Conservation (phyloP, 2,329 filamentous ascomycete genomes). For the Venturia effusa region DNA sequence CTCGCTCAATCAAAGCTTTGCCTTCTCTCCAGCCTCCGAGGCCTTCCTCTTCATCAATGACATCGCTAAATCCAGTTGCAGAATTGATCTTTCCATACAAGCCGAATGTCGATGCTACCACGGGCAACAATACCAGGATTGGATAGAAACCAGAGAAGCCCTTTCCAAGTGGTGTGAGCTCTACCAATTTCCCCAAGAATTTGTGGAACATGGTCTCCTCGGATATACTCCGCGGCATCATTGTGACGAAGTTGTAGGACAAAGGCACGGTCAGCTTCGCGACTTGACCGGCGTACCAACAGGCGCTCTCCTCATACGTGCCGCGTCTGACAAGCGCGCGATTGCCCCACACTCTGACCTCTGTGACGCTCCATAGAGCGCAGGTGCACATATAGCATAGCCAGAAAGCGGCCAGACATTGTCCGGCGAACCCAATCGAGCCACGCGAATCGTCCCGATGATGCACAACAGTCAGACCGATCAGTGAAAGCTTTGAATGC, state of each 20-base stretch:
- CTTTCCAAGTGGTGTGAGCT: slow-evolving; percentile 68
- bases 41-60: slow-evolving; percentile 64
- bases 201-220: slow-evolving; percentile 71
- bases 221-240: slow-evolving; percentile 64
- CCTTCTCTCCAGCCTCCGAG: slow-evolving; percentile 84
- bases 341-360: slow-evolving; percentile 96
- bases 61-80: slow-evolving; percentile 65
- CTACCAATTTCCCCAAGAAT: slow-evolving; percentile 74
- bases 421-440: slow-evolving; percentile 75
- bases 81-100: slow-evolving; percentile 74
- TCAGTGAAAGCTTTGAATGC: slow-evolving; percentile 57
- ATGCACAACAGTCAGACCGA: slow-evolving; percentile 59
- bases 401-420: slow-evolving; percentile 76
- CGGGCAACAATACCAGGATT: slow-evolving; percentile 74
- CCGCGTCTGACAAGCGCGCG: slow-evolving; percentile 81
- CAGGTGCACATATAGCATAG: slow-evolving; percentile 93
- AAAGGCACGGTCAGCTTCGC: slow-evolving; percentile 87
- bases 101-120: slow-evolving; percentile 77
- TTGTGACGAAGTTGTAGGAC: slow-evolving; percentile 93
- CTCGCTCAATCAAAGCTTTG: slow-evolving; percentile 77
- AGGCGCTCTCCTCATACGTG: slow-evolving; percentile 85
- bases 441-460: slow-evolving; percentile 61
- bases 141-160: slow-evolving; percentile 54
- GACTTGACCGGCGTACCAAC: slow-evolving; percentile 91
- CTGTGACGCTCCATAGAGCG: slow-evolving; percentile 75